Base-by-base conservation (phyloP, 441 rosid genomes). In the Viola pubescens region DNA sequence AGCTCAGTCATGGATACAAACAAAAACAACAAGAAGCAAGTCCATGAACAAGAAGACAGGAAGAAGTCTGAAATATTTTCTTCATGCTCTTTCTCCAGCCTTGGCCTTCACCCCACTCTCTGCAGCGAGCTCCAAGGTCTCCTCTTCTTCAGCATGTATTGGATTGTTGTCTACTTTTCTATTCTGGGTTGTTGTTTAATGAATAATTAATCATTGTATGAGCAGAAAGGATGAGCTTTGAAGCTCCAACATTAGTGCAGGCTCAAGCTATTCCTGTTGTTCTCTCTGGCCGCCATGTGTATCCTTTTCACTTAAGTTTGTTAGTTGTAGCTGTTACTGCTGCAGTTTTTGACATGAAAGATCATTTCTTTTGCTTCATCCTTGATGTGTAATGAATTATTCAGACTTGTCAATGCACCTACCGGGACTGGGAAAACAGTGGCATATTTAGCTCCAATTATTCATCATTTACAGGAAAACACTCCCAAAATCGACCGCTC, bases 371-470 rank as follows among this genome's bases (percentile, higher is more conserved):
- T 9, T 48, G 4, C 9, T 13, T 14, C 38, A 12, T 1, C 14
- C 8, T 56, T 12, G 19, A 39, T 56, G 64, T 48, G 57, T 12
- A 55, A 63, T 62, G 8, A 48, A 52, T 60, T 39, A 62, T 42
- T n/a, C 72, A 92, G 98, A 69, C 86, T 92, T 79, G 96, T 92
- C 51, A 89, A 85, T 73, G 97, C 98, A 43, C 78, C 91, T 56
- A 87, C 98, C 0, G 98, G 98, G 6, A 87, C 97, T 38, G 98
- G 98, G 8, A 92, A 92, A 66, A 92, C 98, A 37, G 80, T 92
- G 19, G 85, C 94, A 0, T 92, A 92, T 78, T 73, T 92, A 78
- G 96, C 97, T 47, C 98, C 98, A 9, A 73, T 89, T 56, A 72
- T 92, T 37, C 97, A 92, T 68, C 84, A 78, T 67, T 77, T 89